Evolutionary conservation across 768 basidiomycete genomes (phyloP), one percentile per base, ranked within the genome.

Genomic region (Termitomyces sp.): DNA sequence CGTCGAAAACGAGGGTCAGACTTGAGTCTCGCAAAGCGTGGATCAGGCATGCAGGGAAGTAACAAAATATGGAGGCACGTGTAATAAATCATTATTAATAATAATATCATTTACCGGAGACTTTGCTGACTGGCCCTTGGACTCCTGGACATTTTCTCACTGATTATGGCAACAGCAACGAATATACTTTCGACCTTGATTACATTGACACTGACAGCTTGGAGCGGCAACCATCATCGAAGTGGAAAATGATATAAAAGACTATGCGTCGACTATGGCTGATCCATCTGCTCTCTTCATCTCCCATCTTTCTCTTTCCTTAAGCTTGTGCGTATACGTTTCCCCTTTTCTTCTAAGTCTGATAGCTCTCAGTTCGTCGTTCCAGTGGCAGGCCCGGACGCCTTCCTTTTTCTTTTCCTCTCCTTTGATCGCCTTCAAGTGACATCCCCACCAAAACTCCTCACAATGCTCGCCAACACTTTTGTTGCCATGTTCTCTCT

Each of bases 1-100:
- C 84, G 83, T 31, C 95, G 82, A 77, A 99, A 99, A 53, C 97
- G 86, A 50, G 97, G 97, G 72, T 99, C 96, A 14, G 93, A 86
- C 71, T 86, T 88, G 59, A 98, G 80, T 56, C 91, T 81, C 20
- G 90, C 83, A 73, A 98, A 99, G 25, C 96, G 85, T n/a, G 91
- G 80, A 74, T 97, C 92, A 14, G 89, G 84, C 87, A 89, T 88
- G 65, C 10, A 11, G 5, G 8, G 11, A 45, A 37, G 40, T 20
- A 46, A 29, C 40, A 60, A 43, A 52, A 61, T 56, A 54, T 51
- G 5, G 25, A 20, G 25, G 60, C 65, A 66, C 65, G 65, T 66
- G 65, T 9, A 3, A 25, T 14, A 42, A 25, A 25, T 25, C 25
- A 25, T 25, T 1, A 25, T 25, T 25, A 25, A 25, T 25, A 25